phyloP scores from a whole-genome alignment of 2,329 filamentous ascomycete species.

The Diaporthe ampelina region DNA sequence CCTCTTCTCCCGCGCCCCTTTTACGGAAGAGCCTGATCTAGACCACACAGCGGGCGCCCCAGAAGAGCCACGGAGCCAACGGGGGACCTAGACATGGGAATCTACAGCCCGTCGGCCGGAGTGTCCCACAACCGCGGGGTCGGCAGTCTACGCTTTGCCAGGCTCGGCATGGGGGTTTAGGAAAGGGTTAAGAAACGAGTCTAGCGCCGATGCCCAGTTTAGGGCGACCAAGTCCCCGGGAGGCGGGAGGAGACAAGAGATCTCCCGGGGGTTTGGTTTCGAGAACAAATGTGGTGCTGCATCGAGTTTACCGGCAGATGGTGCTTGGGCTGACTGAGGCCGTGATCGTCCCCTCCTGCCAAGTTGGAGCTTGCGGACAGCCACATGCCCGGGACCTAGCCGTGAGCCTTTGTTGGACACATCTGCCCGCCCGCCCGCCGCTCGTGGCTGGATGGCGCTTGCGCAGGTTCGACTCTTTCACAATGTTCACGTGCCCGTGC shows the following conservation, averaged over 20 bases:
- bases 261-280: not conserved
- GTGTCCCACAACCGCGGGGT: conserved; percentile 1
- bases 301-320: conserved; percentile 17
- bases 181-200: not conserved
- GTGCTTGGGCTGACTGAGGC: not conserved
- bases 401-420: not conserved
- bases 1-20: not conserved
- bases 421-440: not conserved
- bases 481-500: conserved; percentile 23
- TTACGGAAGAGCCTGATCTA: not conserved
- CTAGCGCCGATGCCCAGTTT: conserved; percentile 19
- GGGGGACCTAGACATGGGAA: not conserved
- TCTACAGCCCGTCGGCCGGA: not conserved
- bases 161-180: not conserved
- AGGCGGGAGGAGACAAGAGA: conserved; percentile 5
- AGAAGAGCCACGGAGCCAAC: not conserved
- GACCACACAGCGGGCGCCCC: not conserved
- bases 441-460: not conserved
- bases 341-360: not conserved
- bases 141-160: not conserved
- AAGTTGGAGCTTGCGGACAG: not conserved
- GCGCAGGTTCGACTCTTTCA: not conserved
- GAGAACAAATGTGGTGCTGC: not conserved
- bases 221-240: conserved; percentile 24
- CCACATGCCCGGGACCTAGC: conserved; percentile 5